Evolutionary conservation across 345 rosid genomes (phyloP).

Genomic region (Populus simonii): DNA sequence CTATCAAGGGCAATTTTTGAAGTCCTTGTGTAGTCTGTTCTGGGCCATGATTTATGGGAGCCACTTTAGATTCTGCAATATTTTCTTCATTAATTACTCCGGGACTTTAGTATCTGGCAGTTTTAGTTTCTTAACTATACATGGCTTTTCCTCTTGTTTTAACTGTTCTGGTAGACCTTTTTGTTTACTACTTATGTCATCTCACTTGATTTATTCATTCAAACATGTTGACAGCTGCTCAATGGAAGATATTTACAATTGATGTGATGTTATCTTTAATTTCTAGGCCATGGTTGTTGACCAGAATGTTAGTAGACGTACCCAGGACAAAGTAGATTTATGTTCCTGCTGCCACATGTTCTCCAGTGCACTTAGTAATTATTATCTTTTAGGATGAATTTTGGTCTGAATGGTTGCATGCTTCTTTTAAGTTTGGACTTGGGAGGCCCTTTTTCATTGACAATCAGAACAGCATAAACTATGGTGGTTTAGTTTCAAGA

Average conservation of each 20-base stretch:
- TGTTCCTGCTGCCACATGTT: background rate
- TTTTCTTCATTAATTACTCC: no score
- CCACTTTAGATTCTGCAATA: no score
- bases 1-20: background rate
- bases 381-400: background rate
- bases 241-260: background rate
- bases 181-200: background rate
- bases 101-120: background rate
- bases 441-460: background rate
- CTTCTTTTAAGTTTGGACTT: background rate
- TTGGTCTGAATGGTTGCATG: background rate
- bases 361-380: background rate
- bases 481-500: background rate
- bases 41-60: background rate
- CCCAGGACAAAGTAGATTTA: background rate
- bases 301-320: background rate
- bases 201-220: background rate
- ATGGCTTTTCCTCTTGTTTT: background rate
- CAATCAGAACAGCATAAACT: background rate
- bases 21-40: background rate
- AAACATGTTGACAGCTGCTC: background rate
- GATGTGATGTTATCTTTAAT: background rate
- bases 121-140: background rate
- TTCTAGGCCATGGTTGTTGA: background rate
- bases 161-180: background rate